A percentile compares a stretch with the other conserved stretches of the same genome.
These are phyloP conservation scores for Poa annua DNA, from an alignment of 176 grass and related monocot species.

Conservation along the genomic window DNA sequence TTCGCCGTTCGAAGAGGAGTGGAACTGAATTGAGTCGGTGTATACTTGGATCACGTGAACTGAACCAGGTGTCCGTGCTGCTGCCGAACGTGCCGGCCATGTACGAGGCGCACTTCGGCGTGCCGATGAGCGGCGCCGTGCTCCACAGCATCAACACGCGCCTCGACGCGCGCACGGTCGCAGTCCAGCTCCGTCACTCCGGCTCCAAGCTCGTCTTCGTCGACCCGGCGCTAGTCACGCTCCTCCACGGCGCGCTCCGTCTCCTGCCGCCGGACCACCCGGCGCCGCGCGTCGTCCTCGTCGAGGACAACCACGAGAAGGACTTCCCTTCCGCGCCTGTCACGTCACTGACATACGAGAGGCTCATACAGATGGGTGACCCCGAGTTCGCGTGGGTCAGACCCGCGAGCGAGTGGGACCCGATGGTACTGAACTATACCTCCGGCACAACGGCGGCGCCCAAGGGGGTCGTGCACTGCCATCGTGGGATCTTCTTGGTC, in stretches of 20 bases:
- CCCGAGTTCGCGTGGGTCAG: slow-evolving; percentile 67
- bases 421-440: slow-evolving; percentile 90
- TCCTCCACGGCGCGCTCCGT: slow-evolving; percentile 30
- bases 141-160: slow-evolving; percentile 85
- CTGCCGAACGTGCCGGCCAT: slow-evolving; percentile 85
- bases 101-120: slow-evolving; percentile 93
- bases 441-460: slow-evolving; percentile 87
- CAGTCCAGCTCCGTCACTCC: slow-evolving; percentile 60
- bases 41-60: not conserved
- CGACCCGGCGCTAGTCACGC: slow-evolving; percentile 39
- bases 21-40: too few relatives aligned
- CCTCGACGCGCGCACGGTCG: slow-evolving; percentile 64
- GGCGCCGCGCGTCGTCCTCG: slow-evolving; percentile 53
- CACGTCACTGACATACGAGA: slow-evolving; percentile 58
- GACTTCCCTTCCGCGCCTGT: not conserved
- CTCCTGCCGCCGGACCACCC: slow-evolving; percentile 50
- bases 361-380: slow-evolving; percentile 60
- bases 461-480: slow-evolving; percentile 88
- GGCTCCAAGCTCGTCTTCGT: slow-evolving; percentile 64
- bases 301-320: slow-evolving; percentile 62
- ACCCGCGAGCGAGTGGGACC: slow-evolving; percentile 77
- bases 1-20: too few relatives aligned
- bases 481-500: slow-evolving; percentile 75
- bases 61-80: slow-evolving; percentile 71
- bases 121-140: slow-evolving; percentile 93